These are phyloP conservation scores for Rosa persica DNA, from an alignment of 306 rosid genomes.

Conservation along the genomic window DNA sequence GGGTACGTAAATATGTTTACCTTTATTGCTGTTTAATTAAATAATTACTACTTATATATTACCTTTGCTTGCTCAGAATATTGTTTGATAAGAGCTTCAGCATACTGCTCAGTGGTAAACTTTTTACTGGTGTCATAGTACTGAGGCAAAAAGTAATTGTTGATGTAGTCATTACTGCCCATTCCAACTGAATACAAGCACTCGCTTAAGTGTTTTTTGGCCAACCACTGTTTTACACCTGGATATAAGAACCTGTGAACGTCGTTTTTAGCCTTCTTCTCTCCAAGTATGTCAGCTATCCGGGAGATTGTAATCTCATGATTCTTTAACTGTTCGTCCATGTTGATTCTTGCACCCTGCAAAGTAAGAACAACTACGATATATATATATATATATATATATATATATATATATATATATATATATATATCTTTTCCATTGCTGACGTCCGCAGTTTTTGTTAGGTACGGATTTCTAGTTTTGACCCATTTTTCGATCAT, in stretches of 20 bases:
- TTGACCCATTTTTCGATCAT: too few species aligned
- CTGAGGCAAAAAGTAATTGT: conserved; percentile 28
- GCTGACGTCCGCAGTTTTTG: too few species aligned
- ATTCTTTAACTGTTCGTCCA: conserved; percentile 36
- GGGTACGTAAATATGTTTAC: too few species aligned
- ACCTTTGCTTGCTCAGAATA: conserved; percentile 15
- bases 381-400: too few species aligned
- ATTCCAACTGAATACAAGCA: conserved; percentile 47
- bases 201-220: conserved; percentile 24
- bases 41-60: too few species aligned
- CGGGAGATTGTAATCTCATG: conserved; percentile 35
- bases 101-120: conserved; percentile 7
- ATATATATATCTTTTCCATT: too few species aligned
- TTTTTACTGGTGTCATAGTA: neutral
- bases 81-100: conserved; percentile 13
- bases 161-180: conserved; percentile 31
- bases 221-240: neutral
- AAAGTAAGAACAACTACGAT: neutral
- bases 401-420: too few species aligned
- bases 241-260: conserved; percentile 12
- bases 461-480: too few species aligned
- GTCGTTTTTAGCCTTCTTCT: neutral
- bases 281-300: conserved; percentile 19
- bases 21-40: too few species aligned
- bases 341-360: conserved; percentile 43